Evolutionary conservation across 441 rosid species (phyloP).

Genomic region (Gossypium trilobum): DNA sequence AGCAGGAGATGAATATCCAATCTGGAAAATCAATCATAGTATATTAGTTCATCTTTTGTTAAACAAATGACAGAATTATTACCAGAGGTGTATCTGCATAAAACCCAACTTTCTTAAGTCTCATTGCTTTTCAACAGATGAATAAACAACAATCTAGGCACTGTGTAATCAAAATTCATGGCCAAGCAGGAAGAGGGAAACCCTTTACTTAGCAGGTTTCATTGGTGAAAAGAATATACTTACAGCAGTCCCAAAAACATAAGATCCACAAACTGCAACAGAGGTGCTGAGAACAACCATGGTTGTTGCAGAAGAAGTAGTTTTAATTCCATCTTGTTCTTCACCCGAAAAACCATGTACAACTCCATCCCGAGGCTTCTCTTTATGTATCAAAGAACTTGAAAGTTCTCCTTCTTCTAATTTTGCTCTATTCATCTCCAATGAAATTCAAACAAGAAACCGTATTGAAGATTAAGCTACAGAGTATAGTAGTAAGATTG

Average conservation of each 20-base stretch:
- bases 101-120: not conserved
- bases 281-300: constrained; percentile 21
- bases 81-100: not conserved
- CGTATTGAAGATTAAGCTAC: not conserved
- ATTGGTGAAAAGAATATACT: not conserved
- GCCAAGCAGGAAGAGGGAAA: not conserved
- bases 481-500: not conserved
- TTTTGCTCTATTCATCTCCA: not conserved
- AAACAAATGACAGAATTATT: not conserved
- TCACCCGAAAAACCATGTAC: not conserved
- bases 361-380: not conserved
- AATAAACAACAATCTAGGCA: not conserved
- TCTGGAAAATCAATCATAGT: constrained; percentile 29
- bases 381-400: constrained; percentile 11
- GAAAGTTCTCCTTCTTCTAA: constrained; percentile 8
- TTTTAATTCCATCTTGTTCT: not conserved
- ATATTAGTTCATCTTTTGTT: not conserved
- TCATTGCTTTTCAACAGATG: not conserved
- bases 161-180: not conserved
- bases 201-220: not conserved
- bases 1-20: constrained; percentile 74
- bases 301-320: constrained; percentile 11
- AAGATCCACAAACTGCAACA: constrained; percentile 27
- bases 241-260: constrained; percentile 33
- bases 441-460: not conserved